Percentiles rank a stretch among this genome's conserved stretches.
These are phyloP conservation scores for Coffea humblotiana DNA, from an alignment of 305 asterid genomes.

Conservation along the genomic window DNA sequence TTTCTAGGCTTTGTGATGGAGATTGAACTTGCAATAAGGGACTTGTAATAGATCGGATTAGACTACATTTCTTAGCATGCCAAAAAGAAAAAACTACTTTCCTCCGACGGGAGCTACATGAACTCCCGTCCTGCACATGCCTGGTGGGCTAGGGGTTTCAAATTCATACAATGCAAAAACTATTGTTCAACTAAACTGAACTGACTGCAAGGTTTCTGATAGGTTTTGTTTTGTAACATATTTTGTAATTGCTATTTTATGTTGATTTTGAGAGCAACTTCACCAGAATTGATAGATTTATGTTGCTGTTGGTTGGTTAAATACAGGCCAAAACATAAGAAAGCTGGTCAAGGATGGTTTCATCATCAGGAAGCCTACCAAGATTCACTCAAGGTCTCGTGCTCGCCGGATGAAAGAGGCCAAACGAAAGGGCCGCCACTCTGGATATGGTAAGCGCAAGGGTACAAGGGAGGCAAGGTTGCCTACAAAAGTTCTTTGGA, in stretches of 20 bases:
- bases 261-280: not conserved
- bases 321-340: constrained; percentile 56
- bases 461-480: constrained; percentile 96
- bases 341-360: constrained; percentile 58
- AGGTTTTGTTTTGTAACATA: not conserved
- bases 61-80: not conserved
- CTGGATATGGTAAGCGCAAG: constrained; percentile 81
- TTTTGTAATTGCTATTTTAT: not conserved
- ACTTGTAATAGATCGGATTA: not conserved
- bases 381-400: constrained; percentile 62
- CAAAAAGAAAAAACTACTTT: not conserved
- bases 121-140: not conserved
- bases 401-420: constrained; percentile 69
- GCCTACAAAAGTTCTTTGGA: constrained; percentile 90
- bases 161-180: not conserved
- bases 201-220: not conserved
- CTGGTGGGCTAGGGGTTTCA: not conserved
- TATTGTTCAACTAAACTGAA: not conserved
- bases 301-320: not conserved
- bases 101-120: too few relatives aligned
- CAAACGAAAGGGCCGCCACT: constrained; percentile 64
- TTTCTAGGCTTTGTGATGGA: not conserved
- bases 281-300: not conserved
- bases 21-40: not conserved
- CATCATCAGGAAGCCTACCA: constrained; percentile 63